Evolutionary conservation across 2,329 filamentous ascomycete genomes (phyloP), one percentile per base, ranked within the genome.

Genomic region (Penicillium sp.): DNA sequence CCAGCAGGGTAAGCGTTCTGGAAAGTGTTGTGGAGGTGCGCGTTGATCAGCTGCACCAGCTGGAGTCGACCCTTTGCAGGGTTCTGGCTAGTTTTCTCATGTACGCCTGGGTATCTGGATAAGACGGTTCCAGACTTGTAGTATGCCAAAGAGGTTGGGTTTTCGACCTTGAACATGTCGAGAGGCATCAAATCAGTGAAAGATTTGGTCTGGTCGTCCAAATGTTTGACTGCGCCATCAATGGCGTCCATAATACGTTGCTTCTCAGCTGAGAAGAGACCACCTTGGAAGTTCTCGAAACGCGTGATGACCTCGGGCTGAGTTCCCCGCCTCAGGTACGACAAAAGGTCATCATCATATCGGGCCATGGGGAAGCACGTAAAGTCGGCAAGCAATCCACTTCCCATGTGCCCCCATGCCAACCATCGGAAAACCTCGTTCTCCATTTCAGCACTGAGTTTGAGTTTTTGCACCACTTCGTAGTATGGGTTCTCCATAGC

Each of bases 381-480:
- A 73, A 87, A 87, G 68, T 93, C 86, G 15, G 87, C 81, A 44
- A 97, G 79, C 33, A 97, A 75, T 1, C 94, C 94, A 16, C 86
- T 87, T 12, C 87, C 87, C 89, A 96, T 94, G 54, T 87, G 86
- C 49, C 90, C 90, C 92, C 93, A 99, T 0, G 93, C 93, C 56
- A 96, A 75, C 91, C 91, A 96, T 58, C 88, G 81, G 78, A 89
- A 85, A 29, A 96, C 66, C 57, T 95, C 89, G 13, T 75, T 76
- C 69, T 87, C 85, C 53, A 94, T 71, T 1, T 75, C 76, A 0
- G 79, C 68, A n/a, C 85, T 79, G 28, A 91, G 75, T 52, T 84
- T 71, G 42, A 68, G 50, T 21, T 72, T 68, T 69, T 91, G 86
- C 48, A 95, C 75, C 48, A 85, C 79, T 59, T 85, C 79, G 68